Evolutionary conservation across 2,329 filamentous ascomycete species (phyloP).

Genomic region (Pseudopyrenochaeta lycopersici): DNA sequence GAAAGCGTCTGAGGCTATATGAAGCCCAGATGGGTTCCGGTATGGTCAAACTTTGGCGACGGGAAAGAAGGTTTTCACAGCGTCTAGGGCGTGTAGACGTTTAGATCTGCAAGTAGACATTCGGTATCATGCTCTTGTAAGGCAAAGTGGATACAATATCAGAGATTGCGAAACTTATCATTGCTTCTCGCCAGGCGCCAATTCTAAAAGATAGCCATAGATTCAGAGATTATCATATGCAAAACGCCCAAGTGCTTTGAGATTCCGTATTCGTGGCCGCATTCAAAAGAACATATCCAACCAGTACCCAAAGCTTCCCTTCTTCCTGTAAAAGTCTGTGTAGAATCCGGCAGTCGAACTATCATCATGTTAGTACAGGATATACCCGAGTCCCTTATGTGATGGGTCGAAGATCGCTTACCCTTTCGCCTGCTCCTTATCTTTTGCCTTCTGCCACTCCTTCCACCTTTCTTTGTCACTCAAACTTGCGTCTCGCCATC

Average conservation of each 20-base stretch:
- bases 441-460: slow-evolving; percentile 36
- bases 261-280: background rate
- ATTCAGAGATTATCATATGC: too few species aligned
- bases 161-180: background rate
- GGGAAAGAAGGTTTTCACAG: background rate
- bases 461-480: slow-evolving; percentile 38
- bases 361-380: background rate
- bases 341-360: slow-evolving; percentile 21
- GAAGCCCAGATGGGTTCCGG: background rate
- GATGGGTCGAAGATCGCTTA: slow-evolving; percentile 2
- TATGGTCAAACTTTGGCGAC: background rate
- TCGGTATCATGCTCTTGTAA: too few species aligned
- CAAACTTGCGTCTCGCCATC: slow-evolving; percentile 31
- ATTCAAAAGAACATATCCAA: slow-evolving; percentile 1
- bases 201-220: background rate
- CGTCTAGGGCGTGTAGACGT: slow-evolving; percentile 2
- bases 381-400: background rate
- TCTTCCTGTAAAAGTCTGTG: slow-evolving; percentile 23
- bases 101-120: background rate
- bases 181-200: background rate
- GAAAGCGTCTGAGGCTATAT: background rate
- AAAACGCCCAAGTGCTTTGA: background rate
- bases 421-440: slow-evolving; percentile 26
- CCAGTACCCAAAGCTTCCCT: slow-evolving; percentile 23
- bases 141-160: background rate